A percentile compares a stretch with the other conserved stretches of the same genome.
Evolutionary conservation across 2,329 filamentous ascomycete species (phyloP).

Genomic region (Aspergillus proliferans): DNA sequence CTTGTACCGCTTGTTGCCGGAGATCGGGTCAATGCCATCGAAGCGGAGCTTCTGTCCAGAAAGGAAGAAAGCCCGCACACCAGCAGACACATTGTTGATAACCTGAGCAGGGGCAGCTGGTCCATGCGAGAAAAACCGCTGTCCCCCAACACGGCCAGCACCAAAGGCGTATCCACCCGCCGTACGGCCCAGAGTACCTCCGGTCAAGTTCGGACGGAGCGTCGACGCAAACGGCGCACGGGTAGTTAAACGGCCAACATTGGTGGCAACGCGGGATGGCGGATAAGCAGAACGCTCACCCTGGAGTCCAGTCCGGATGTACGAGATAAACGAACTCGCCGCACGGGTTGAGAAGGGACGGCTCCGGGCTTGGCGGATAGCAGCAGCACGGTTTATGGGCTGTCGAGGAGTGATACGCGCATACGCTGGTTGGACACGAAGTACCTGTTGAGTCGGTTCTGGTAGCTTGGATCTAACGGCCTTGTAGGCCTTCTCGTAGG

Average conservation of each 20-base stretch:
- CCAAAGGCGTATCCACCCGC: constrained; percentile 82
- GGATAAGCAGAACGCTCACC: constrained; percentile 50
- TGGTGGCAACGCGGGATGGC: constrained; percentile 50
- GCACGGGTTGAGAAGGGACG: constrained; percentile 57
- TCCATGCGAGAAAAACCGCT: constrained; percentile 83
- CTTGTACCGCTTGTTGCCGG: constrained; percentile 73
- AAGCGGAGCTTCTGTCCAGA: constrained; percentile 84
- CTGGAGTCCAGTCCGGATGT: constrained; percentile 35
- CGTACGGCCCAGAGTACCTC: constrained; percentile 74
- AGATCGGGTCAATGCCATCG: constrained; percentile 62
- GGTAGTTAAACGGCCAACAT: constrained; percentile 59
- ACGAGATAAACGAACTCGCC: constrained; percentile 45
- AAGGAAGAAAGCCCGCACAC: constrained; percentile 85
- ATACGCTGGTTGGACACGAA: constrained; percentile 55
- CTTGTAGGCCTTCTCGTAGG: constrained; percentile 42
- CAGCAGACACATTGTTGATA: constrained; percentile 89
- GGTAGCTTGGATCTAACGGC: constrained; percentile 38
- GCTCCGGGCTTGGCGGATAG: constrained; percentile 58
- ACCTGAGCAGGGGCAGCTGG: constrained; percentile 83
- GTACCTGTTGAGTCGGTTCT: constrained; percentile 31
- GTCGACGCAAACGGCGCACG: constrained; percentile 82
- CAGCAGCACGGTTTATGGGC: constrained; percentile 55
- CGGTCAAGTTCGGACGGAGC: constrained; percentile 85
- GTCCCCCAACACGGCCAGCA: constrained; percentile 62
- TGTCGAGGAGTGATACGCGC: constrained; percentile 53